Conservation (phyloP, 108 stramenopile genomes). For the Heterococcus sp. region DNA sequence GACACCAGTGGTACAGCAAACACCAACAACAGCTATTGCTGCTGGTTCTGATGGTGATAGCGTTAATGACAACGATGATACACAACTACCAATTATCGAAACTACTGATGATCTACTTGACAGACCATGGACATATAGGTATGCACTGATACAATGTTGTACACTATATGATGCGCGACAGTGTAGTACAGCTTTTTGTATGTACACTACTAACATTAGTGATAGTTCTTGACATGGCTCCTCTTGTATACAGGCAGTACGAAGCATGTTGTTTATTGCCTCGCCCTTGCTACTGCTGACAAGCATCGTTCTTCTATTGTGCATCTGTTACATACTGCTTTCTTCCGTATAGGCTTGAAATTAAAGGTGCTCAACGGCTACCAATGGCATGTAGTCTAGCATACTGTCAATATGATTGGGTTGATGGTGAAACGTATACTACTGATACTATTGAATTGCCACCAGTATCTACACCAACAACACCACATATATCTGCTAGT, state of each 20-base stretch:
- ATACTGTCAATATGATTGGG: conserved; percentile 41
- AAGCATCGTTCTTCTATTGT: too few species aligned
- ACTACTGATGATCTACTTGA: not conserved
- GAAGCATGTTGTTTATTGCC: too few species aligned
- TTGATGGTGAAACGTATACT: conserved; percentile 30
- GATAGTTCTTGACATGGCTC: too few species aligned
- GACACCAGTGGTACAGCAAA: not conserved
- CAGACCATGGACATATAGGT: not conserved
- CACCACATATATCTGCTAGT: too few species aligned
- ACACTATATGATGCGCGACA: too few species aligned
- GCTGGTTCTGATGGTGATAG: not conserved
- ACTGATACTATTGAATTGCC: conserved; percentile 8
- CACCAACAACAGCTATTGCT: not conserved
- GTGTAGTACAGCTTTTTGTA: too few species aligned
- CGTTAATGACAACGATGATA: not conserved
- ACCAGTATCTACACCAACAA: too few species aligned
- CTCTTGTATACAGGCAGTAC: too few species aligned
- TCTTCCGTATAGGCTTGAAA: conserved; percentile 31
- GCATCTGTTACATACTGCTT: too few species aligned
- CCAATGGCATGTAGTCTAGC: conserved; percentile 34
- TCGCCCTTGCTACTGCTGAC: too few species aligned
- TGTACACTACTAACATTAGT: too few species aligned
- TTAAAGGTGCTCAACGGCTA: conserved; percentile 5
- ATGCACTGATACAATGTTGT: too few species aligned
- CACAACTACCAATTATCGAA: not conserved